Evolutionary conservation across 164 flowering plant genomes (phyloP).

Genomic region (Magnolia sinica): DNA sequence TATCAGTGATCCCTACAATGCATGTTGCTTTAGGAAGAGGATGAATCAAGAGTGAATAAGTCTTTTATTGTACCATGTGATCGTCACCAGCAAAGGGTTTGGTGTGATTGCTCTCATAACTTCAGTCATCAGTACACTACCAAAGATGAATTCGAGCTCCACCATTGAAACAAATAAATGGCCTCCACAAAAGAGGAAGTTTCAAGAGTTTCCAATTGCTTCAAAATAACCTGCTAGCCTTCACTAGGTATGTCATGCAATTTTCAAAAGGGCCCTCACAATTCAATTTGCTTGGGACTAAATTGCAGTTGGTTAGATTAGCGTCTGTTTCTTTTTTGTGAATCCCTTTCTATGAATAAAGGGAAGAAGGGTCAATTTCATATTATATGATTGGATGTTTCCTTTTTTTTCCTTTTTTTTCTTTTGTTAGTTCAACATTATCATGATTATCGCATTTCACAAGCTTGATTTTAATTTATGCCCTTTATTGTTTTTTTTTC

Average conservation of each 20-base stretch:
- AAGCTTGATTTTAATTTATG: neutral
- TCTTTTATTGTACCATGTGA: too few species aligned
- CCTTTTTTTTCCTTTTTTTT: neutral
- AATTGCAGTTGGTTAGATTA: neutral
- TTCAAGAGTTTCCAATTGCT: conserved; percentile 74
- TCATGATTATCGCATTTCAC: neutral
- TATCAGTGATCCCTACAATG: too few species aligned
- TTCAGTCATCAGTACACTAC: conserved; percentile 23
- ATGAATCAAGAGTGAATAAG: too few species aligned
- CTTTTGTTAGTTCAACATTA: neutral
- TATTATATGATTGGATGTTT: neutral
- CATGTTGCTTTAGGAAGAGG: too few species aligned
- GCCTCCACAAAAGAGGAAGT: conserved; percentile 68
- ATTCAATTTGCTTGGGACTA: too few species aligned
- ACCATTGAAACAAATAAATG: conserved; percentile 40
- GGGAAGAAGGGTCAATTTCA: neutral
- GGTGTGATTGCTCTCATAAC: conserved; percentile 28
- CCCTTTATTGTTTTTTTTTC: too few species aligned
- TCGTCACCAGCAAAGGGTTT: too few species aligned
- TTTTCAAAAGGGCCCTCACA: neutral
- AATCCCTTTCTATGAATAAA: neutral
- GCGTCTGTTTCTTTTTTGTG: neutral
- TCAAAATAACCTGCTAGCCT: conserved; percentile 33
- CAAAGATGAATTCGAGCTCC: conserved; percentile 26
- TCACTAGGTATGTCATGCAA: conserved; percentile 50